Base-by-base conservation (phyloP, 139 green algal species). In the Volvox africanus region DNA sequence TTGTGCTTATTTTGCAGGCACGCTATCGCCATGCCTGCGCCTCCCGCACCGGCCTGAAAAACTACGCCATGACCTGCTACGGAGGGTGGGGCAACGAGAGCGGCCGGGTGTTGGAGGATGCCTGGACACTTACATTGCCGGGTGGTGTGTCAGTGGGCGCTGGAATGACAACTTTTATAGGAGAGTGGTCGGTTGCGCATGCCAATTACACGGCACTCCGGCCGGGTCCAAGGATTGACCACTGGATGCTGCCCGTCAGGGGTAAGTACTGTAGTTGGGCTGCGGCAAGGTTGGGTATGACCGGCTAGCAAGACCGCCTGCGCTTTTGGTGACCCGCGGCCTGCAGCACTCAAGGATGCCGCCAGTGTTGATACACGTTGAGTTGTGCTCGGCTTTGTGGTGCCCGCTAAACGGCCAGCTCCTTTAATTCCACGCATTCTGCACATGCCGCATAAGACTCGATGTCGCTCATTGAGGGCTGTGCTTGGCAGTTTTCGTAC, bases 11-110 rank as follows among this genome's bases (percentile, higher is more conserved):
- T n/a, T 9, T 73, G 65, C 69, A 89, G 85, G 35, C 85, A 1
- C 85, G 85, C 36, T 89, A 89, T 71, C 85, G 85, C 1, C 69
- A 82, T 50, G 85, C 85, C 85, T 89, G 85, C 85, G 85, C 85
- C 69, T 1, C 69, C 0, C 69, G 85, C 1, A 1, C 69, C n/a
- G 85, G 85, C 19, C 37, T 82, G 1, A 0, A n/a, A n/a, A 18
- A 11, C n/a, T 89, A 75, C 85, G 28, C 44, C 37, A 89, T 89
- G 85, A 61, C 69, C n/a, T 89, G 85, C 85, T 73, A 55, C 28
- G 85, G 85, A 36, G 85, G 85, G 28, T 44, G 80, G 3, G 36
- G 26, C 37, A 44, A 18, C 28, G 37, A 20, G 16, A 22, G 18
- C 68, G 28, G 6, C 18, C 20, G n/a, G 68, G 19, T 61, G 69